phyloP scores from a whole-genome alignment of 2,329 filamentous ascomycete species.

The Pseudophaeomoniella oleicola region DNA sequence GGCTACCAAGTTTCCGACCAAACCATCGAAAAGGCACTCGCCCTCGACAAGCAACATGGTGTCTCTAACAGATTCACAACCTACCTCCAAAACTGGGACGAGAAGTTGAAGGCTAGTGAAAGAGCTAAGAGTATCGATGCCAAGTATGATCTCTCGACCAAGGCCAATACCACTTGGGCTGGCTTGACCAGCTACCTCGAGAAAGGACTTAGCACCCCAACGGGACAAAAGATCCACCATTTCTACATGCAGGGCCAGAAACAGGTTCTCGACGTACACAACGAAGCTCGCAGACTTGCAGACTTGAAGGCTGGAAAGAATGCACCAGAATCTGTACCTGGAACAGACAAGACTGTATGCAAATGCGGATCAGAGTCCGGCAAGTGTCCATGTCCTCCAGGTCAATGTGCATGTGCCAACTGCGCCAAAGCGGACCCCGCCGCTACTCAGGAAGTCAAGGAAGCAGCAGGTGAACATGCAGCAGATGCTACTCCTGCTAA shows the following conservation, averaged over 20 bases:
- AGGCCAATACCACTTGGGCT: slow-evolving; percentile 51
- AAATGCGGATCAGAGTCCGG: slow-evolving; percentile 22
- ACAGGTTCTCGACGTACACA: slow-evolving; percentile 88
- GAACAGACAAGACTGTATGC: slow-evolving; percentile 25
- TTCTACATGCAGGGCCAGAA: slow-evolving; percentile 79
- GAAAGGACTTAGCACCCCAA: slow-evolving; percentile 75
- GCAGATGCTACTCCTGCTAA: background rate
- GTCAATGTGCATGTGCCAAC: slow-evolving; percentile 22
- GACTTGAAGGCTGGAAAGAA: slow-evolving; percentile 57
- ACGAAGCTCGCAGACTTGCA: slow-evolving; percentile 75
- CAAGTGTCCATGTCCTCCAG: slow-evolving; percentile 22
- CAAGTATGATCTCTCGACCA: slow-evolving; percentile 66
- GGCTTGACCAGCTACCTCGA: slow-evolving; percentile 84
- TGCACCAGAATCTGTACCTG: slow-evolving; percentile 21
- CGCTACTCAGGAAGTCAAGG: slow-evolving; percentile 1
- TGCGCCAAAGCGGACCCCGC: slow-evolving; percentile 13
- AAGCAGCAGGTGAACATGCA: background rate
- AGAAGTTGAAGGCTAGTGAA: slow-evolving; percentile 76
- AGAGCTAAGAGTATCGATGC: slow-evolving; percentile 72
- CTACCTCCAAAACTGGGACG: slow-evolving; percentile 63
- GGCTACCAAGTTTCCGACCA: slow-evolving; percentile 72
- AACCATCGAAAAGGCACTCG: slow-evolving; percentile 69
- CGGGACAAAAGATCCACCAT: slow-evolving; percentile 69
- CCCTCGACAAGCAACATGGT: slow-evolving; percentile 79
- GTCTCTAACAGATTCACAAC: slow-evolving; percentile 66